phyloP scores from a whole-genome alignment of 1,139 yeast genomes.

The Diutina catenulata region DNA sequence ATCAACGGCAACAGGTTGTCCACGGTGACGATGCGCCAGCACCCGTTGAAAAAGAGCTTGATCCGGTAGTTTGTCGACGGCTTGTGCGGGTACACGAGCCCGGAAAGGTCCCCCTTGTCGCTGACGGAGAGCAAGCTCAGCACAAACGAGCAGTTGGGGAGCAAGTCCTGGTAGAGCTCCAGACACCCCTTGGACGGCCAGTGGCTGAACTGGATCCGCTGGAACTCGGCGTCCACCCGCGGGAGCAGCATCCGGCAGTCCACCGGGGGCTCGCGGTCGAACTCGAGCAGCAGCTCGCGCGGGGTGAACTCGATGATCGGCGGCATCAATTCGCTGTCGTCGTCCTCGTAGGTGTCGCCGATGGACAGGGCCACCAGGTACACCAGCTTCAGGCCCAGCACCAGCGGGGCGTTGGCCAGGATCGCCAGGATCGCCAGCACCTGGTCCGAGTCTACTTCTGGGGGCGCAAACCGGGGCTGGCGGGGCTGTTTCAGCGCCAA shows the following conservation, averaged over 20 bases:
- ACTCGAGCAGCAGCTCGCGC: constrained; percentile 3
- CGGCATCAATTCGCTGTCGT: neutral
- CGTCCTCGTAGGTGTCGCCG: neutral
- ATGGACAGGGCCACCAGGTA: neutral
- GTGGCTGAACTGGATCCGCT: constrained; percentile 1
- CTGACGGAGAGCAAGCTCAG: constrained; percentile 44
- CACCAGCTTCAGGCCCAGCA: neutral
- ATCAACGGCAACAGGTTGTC: constrained; percentile 33
- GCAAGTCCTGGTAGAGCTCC: constrained; percentile 38
- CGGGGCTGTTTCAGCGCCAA: neutral
- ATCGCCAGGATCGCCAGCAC: neutral
- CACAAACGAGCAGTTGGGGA: constrained; percentile 71
- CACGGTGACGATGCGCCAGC: constrained; percentile 35
- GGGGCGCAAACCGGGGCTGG: neutral
- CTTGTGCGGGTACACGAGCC: neutral
- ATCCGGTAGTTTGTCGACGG: neutral
- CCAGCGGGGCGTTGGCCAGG: neutral
- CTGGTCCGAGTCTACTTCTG: too few relatives aligned
- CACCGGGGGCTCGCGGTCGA: neutral
- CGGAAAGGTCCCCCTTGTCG: constrained; percentile 2
- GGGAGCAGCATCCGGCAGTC: neutral
- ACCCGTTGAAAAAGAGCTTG: constrained; percentile 44
- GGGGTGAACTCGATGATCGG: neutral
- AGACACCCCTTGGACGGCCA: constrained; percentile 10
- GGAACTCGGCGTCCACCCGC: constrained; percentile 2